Percentiles rank a stretch among this genome's conserved stretches.
These are phyloP conservation scores for Trypanosomatidae sp. DNA, from an alignment of 208 protist genomes.

Conservation along the genomic window DNA sequence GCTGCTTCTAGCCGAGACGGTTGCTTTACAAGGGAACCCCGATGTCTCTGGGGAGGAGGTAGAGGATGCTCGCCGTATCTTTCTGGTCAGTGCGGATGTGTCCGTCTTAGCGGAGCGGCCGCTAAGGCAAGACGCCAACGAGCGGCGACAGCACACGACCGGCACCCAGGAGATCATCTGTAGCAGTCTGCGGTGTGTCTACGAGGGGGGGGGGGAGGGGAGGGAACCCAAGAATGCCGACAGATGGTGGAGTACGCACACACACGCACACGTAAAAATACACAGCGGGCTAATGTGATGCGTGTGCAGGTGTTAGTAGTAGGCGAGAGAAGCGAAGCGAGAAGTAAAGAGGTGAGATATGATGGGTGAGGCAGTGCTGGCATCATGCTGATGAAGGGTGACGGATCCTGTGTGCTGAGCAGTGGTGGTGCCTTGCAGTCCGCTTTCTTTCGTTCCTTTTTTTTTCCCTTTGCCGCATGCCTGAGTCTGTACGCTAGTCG, in stretches of 20 bases:
- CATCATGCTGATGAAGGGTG: background rate
- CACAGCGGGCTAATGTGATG: background rate
- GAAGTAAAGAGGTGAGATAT: background rate
- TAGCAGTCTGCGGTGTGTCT: background rate
- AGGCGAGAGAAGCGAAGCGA: background rate
- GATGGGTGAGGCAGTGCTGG: background rate
- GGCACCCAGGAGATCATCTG: background rate
- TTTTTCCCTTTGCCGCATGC: background rate
- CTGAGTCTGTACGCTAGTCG: background rate
- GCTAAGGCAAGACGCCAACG: background rate
- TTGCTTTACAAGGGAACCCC: background rate
- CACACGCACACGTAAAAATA: constrained; percentile 1
- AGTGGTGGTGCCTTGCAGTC: background rate
- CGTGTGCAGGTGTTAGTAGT: background rate
- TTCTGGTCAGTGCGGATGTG: background rate
- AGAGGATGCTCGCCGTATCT: background rate
- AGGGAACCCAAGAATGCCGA: background rate
- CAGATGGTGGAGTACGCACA: background rate
- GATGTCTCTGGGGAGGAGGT: background rate
- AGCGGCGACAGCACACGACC: constrained; percentile 1
- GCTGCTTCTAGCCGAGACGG: background rate
- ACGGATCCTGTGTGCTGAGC: background rate
- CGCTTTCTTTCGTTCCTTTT: background rate
- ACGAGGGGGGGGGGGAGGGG: background rate
- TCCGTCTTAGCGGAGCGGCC: background rate